Evolutionary conservation across 2,329 filamentous ascomycete genomes (phyloP), one percentile per base, ranked within the genome.

Genomic region (Phyllosticta citrichinensis): DNA sequence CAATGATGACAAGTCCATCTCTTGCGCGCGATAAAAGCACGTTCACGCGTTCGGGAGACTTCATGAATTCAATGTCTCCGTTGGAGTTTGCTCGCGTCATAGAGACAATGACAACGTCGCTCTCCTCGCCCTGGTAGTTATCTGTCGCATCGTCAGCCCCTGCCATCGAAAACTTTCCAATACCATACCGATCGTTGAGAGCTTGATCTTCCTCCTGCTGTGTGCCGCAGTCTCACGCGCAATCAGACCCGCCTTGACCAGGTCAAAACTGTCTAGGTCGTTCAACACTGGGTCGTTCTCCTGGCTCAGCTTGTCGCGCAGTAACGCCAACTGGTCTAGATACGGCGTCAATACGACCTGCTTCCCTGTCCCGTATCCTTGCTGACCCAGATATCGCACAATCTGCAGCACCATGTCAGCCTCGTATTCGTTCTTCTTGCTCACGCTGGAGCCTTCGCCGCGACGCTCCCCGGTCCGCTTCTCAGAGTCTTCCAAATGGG

Each of bases 101-200:
- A 0, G 85, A 87, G 0, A 77, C 82, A 8, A 92, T 80, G 0
- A 91, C 84, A 17, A 92, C 86, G 1, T 91, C 83, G 47, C 83
- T 85, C 64, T 92, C 88, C 67, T 91, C 88, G 1, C 88, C 87
- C 69, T 91, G 88, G 62, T 88, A 92, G 63, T 91, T 91, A 63
- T 91, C 87, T 86, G 63, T 20, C 19, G 22, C 5, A 10, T 58
- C 5, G 40, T 65, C 59, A 63, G 60, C 30, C 22, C 47, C 14
- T 61, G 12, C 9, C 20, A 22, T 10, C 19, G 17, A 22, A 35
- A 17, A 40, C 20, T n/a, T 22, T 58, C 47, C 6, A 4, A 22
- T 2, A 30, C 68, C 81, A 69, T 72, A 87, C 85, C 86, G 57
- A 91, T 87, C 0, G 87, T 90, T 0, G 87, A 89, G 0, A 91